Evolutionary conservation across 139 green algal species (phyloP).

Genomic region (Asterochloris erici): DNA sequence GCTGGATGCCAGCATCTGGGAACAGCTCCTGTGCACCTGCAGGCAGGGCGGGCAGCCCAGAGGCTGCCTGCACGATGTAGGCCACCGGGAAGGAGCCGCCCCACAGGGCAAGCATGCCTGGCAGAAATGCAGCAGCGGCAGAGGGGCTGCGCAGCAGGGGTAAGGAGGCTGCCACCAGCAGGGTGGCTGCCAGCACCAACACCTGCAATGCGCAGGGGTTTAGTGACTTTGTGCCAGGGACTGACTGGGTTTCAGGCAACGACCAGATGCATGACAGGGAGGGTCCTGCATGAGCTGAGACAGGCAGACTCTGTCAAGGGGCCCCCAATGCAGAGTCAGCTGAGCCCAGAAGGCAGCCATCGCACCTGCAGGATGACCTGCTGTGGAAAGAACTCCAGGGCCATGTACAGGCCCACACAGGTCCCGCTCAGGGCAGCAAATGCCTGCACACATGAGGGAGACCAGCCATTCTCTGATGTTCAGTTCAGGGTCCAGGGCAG

Average conservation of each 20-base stretch:
- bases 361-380: conserved; percentile 65
- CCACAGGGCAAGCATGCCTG: neutral
- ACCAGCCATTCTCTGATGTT: no score
- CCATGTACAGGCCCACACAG: conserved; percentile 79
- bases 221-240: no score
- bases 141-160: conserved; percentile 66
- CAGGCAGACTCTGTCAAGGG: no score
- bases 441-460: neutral
- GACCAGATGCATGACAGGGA: no score
- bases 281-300: no score
- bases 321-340: no score
- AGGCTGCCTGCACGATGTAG: conserved; percentile 55
- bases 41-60: conserved; percentile 48
- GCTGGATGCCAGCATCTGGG: no score
- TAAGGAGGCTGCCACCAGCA: conserved; percentile 66
- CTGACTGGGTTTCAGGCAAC: no score
- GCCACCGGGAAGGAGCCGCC: neutral
- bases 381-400: conserved; percentile 78
- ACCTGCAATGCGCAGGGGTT: conserved; percentile 21
- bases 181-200: conserved; percentile 46
- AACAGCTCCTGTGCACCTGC: no score
- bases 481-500: no score
- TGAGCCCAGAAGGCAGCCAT: no score
- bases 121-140: conserved; percentile 16
- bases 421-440: conserved; percentile 38